These are phyloP conservation scores for Fusarium protoensiforme DNA, from an alignment of 2,329 filamentous ascomycete species.

Conservation along the genomic window DNA sequence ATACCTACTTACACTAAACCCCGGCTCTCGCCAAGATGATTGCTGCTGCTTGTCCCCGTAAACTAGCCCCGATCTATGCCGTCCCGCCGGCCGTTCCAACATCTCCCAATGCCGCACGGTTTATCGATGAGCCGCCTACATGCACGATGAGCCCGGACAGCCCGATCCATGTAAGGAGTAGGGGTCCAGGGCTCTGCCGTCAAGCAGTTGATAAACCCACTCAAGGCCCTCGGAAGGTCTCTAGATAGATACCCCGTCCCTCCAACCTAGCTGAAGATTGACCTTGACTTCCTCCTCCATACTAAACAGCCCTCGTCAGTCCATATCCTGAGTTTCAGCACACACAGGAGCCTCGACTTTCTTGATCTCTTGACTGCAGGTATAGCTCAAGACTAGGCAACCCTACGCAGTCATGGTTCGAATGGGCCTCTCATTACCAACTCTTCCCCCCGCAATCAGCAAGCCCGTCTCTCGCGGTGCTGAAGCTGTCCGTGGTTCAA, in stretches of 20 bases:
- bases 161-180: background rate
- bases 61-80: slow-evolving; percentile 5
- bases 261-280: background rate
- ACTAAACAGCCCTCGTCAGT: background rate
- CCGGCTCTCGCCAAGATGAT: background rate
- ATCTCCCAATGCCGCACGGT: background rate
- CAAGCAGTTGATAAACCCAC: background rate
- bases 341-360: background rate
- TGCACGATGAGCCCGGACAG: background rate
- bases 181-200: background rate
- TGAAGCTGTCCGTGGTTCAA: slow-evolving; percentile 53
- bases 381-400: background rate
- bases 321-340: background rate
- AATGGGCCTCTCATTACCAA: slow-evolving; percentile 38
- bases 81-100: background rate
- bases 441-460: slow-evolving; percentile 51
- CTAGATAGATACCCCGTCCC: background rate
- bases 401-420: slow-evolving; percentile 9
- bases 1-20: background rate
- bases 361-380: background rate
- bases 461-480: slow-evolving; percentile 53
- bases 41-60: background rate
- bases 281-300: background rate
- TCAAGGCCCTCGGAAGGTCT: background rate
- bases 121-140: background rate